Conservation (phyloP, 2,329 filamentous ascomycete genomes). For the Beauveria medogensis region DNA sequence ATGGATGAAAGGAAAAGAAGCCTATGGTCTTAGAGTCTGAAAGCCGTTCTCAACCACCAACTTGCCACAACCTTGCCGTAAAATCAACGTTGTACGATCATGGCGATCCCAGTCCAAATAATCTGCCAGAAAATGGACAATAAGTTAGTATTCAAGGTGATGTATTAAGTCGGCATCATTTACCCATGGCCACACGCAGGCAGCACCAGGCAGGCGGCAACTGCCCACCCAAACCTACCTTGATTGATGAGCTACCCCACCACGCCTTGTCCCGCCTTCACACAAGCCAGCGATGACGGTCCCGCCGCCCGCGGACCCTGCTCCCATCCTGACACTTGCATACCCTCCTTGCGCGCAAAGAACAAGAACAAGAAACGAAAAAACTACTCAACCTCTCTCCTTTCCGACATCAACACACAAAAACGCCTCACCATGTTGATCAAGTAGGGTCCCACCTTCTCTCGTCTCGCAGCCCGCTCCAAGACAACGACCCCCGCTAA, state of each 20-base stretch:
- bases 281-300: slow-evolving; percentile 1
- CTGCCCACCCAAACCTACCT: neutral
- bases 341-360: neutral
- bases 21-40: neutral
- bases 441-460: slow-evolving; percentile 32
- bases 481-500: neutral
- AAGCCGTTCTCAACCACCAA: neutral
- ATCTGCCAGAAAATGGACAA: no score
- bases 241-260: neutral
- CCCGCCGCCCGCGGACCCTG: neutral
- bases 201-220: neutral
- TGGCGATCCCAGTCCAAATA: neutral
- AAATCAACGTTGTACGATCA: neutral
- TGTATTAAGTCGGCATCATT: neutral
- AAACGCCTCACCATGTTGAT: slow-evolving; percentile 33
- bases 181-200: neutral
- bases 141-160: neutral
- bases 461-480: neutral
- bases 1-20: slow-evolving; percentile 3
- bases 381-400: neutral
- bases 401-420: neutral
- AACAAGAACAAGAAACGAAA: neutral
- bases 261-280: neutral
- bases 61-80: neutral
- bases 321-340: neutral